These are phyloP conservation scores for Rhodotorula toruloides DNA, from an alignment of 768 basidiomycete genomes.

Conservation along the genomic window DNA sequence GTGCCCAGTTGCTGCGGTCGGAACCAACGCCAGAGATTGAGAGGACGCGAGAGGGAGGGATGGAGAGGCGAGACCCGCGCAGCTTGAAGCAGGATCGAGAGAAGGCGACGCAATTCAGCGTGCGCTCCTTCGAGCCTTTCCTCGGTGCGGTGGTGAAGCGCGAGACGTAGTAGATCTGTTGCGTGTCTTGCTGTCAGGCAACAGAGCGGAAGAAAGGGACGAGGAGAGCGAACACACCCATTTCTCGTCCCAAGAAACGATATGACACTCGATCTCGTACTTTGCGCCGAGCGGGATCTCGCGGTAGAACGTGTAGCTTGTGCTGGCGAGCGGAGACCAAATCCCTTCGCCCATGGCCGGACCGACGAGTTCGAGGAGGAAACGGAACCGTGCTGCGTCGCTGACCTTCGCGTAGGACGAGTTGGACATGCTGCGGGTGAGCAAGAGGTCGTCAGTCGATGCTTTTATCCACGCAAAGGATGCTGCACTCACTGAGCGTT, in stretches of 20 bases:
- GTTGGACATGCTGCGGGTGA: slow-evolving; percentile 27
- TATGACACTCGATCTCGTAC: slow-evolving; percentile 29
- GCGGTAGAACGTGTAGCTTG: slow-evolving; percentile 22
- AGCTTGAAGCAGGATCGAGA: slow-evolving; percentile 45
- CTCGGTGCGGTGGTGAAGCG: slow-evolving; percentile 31
- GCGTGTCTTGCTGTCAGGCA: rapidly evolving
- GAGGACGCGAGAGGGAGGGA: slow-evolving; percentile 35
- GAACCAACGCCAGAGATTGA: slow-evolving; percentile 39
- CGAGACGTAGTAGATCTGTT: slow-evolving; percentile 28
- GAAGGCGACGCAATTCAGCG: slow-evolving; percentile 31
- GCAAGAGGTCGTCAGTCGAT: no score
- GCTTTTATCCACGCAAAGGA: neutral
- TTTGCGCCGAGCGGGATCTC: slow-evolving; percentile 28
- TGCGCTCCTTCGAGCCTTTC: slow-evolving; percentile 16
- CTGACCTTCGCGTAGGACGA: slow-evolving; percentile 21
- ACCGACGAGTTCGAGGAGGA: slow-evolving; percentile 28
- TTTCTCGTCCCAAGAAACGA: slow-evolving; percentile 29
- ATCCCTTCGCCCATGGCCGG: slow-evolving; percentile 14
- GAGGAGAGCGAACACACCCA: slow-evolving; percentile 9
- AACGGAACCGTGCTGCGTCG: slow-evolving; percentile 28
- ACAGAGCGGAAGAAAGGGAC: neutral
- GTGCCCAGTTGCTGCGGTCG: slow-evolving; percentile 37
- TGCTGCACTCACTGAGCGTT: slow-evolving; percentile 23
- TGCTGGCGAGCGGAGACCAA: slow-evolving; percentile 19
- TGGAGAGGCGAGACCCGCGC: slow-evolving; percentile 55